Conservation (phyloP, 2,329 filamentous ascomycete genomes). For the Albifimbria verrucaria region DNA sequence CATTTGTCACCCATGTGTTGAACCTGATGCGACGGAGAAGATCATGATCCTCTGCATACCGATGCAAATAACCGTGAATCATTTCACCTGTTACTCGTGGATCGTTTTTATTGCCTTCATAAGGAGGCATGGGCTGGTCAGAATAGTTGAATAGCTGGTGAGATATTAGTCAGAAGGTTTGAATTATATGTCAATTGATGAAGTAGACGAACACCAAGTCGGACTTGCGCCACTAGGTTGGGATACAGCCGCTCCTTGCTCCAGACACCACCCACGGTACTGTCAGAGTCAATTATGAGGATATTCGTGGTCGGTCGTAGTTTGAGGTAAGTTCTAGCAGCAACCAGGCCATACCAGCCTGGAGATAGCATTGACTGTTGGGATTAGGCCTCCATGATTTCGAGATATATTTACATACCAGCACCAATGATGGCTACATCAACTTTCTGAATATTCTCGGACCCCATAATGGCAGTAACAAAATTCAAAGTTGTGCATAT, state of each 20-base stretch:
- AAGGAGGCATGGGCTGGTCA: neutral
- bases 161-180: no score
- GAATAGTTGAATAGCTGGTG: neutral
- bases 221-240: constrained; percentile 4
- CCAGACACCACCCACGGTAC: constrained; percentile 4
- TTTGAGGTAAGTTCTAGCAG: neutral
- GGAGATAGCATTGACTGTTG: neutral
- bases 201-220: neutral
- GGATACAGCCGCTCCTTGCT: constrained; percentile 3
- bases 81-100: constrained; percentile 3
- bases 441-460: neutral
- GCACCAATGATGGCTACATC: constrained; percentile 5
- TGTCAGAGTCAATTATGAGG: constrained; percentile 1
- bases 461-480: neutral
- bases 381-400: neutral
- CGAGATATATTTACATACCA: neutral
- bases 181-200: neutral
- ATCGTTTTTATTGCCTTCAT: neutral
- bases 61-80: constrained; percentile 1
- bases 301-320: constrained; percentile 1
- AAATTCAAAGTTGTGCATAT: neutral
- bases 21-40: constrained; percentile 1
- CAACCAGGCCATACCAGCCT: constrained; percentile 3
- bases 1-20: constrained; percentile 2
- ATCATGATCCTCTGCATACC: constrained; percentile 2